Percentiles rank a stretch among this genome's conserved stretches.
phyloP scores from a whole-genome alignment of 768 basidiomycete species.

The Nevesoporus exiguus region DNA sequence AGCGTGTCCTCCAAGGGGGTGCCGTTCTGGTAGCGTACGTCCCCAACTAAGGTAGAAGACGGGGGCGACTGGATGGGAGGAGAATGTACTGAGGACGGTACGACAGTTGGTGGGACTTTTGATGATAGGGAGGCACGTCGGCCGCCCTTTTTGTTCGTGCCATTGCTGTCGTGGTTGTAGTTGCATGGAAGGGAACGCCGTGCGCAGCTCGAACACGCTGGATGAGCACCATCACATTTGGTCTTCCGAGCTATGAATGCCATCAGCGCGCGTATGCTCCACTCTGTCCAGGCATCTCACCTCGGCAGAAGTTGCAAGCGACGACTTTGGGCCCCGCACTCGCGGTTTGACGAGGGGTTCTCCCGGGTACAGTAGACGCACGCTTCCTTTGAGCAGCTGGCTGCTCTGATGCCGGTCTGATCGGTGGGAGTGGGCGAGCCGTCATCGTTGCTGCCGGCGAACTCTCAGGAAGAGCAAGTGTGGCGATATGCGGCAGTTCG shows the following conservation, averaged over 20 bases:
- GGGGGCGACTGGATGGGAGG: constrained; percentile 57
- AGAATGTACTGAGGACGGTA: constrained; percentile 40
- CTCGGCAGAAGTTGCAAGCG: constrained; percentile 86
- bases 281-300: constrained; percentile 40
- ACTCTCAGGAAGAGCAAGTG: constrained; percentile 56
- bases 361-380: constrained; percentile 64
- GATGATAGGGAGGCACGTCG: constrained; percentile 57
- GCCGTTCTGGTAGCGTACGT: constrained; percentile 33
- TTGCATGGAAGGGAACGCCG: constrained; percentile 73
- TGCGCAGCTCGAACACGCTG: constrained; percentile 78
- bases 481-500: constrained; percentile 70
- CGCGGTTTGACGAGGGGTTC: constrained; percentile 52
- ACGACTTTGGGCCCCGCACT: constrained; percentile 82
- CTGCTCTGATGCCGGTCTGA: constrained; percentile 63
- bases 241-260: constrained; percentile 70
- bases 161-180: constrained; percentile 65
- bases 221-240: constrained; percentile 84
- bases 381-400: constrained; percentile 69
- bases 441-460: constrained; percentile 58
- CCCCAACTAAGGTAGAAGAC: constrained; percentile 34
- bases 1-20: constrained; percentile 39
- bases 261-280: constrained; percentile 6
- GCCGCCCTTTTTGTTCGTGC: constrained; percentile 35
- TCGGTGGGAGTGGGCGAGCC: constrained; percentile 58
- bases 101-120: constrained; percentile 23